Base-by-base conservation (phyloP, 1,284 basidiomycete species). In the Peniophora sp. region DNA sequence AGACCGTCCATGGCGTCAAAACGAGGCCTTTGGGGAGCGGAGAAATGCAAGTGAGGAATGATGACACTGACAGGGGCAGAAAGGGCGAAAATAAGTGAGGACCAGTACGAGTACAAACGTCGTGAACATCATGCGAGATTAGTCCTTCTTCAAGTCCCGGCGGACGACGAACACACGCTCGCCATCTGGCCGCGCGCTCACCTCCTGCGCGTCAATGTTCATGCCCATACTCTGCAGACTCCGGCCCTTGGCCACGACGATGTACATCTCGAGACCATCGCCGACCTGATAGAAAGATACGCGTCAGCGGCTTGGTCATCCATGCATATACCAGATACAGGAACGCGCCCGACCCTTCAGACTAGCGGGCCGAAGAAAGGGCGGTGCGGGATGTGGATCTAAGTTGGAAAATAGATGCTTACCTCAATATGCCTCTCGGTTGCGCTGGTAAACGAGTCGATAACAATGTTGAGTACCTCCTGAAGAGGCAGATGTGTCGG, bases 361-460 rank as follows among this genome's bases (percentile, higher is more conserved):
- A 48, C 23, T n/a, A 8, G 45, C 12, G n/a, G 36, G 23, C 47
- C 50, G 48, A 51, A 55, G 53, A 55, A 49, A 34, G 49, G 58
- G 52, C 38, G 36, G 58, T 72, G 56, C 57, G n/a, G 27, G 12
- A 6, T 32, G 6, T 6, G 5, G 27, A 32, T 32, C 12, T 6
- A 12, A 32, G 27, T 6, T 32, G 12, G 27, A 6, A 32, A 12
- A 6, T 12, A 32, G 12, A 32, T 12, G 27, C 27, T 32, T 12
- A 89, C 87, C 80, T 97, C 93, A 65, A 97, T 97, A 68, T 97
- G 94, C 58, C 94, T 83, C 71, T 97, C 94, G 12, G 94, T 96
- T 32, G 94, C 94, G 57, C 90, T 83, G 32, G 91, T 92, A 65
- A 93, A 93, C 19, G 92, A 91, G 72, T 97, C 94, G 54, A 92